Base-by-base conservation (phyloP, 768 basidiomycete genomes). In the Auriscalpium microsporum region DNA sequence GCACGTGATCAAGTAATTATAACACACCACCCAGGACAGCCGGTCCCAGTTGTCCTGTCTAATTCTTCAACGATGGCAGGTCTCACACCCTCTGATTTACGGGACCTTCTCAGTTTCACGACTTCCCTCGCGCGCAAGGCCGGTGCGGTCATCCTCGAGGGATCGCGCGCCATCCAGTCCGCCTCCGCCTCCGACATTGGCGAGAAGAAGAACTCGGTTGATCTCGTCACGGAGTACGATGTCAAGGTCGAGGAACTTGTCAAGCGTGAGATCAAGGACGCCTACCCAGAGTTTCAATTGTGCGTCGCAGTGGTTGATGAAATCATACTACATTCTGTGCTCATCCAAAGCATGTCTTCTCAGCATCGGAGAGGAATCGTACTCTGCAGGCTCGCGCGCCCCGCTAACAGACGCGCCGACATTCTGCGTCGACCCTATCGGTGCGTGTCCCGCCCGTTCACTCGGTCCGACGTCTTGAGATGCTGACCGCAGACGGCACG, bases 381-480 rank as follows among this genome's bases (percentile, higher is more conserved):
- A 87, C 62, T 83, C 90, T 9, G 78, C 85, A 4, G 90, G 90
- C n/a, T 68, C 76, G 55, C 76, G 80, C 34, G 76, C 78, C 17
- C 76, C 83, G 10, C 70, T 95, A 55, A 91, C 90, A 1, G 88
- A 96, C 63, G 84, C 83, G 34, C 93, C 94, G 5, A 98, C 95
- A 0, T 99, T 89, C 74, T 96, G 95, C 64, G 90, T 95, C 45
- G 94, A 98, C 68, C 94, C 94, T 35, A 95, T 96, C 55, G 94
- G 89, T 86, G 61, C 54, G 76, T 64, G 52, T 14, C 44, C 8
- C 42, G 8, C 35, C 21, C 40, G 21, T 37, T 16, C 33, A 45
- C 16, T 8, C 35, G 34, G 28, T 28, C 36, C 45, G 19, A 45
- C 42, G 28, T 47, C 33, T 48, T 46, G 36, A 14, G n/a, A 37